Conservation (phyloP, 352 stramenopile genomes). For the Phytophthora palmivora region DNA sequence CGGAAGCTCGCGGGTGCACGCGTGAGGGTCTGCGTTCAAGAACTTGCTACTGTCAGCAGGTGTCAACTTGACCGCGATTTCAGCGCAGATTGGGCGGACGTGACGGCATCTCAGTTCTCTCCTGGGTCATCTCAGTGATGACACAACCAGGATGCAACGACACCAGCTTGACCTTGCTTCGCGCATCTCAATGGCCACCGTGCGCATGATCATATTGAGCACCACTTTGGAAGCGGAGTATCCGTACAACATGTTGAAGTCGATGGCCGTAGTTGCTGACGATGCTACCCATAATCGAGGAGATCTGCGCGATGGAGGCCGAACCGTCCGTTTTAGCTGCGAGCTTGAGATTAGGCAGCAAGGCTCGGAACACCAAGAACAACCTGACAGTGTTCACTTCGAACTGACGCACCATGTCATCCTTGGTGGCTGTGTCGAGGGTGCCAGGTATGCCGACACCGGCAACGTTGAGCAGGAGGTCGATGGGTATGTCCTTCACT, state of each 20-base stretch:
- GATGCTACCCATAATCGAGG: constrained; percentile 4
- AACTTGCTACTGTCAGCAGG: constrained; percentile 1
- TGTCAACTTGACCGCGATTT: constrained; percentile 1
- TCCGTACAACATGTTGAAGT: constrained; percentile 9
- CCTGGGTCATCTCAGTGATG: constrained; percentile 1
- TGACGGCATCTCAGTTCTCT: constrained; percentile 2
- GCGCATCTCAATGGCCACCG: constrained; percentile 10
- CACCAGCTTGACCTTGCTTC: constrained; percentile 6
- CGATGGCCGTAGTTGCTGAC: constrained; percentile 3
- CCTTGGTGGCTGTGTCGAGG: constrained; percentile 9
- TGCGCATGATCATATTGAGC: constrained; percentile 12
- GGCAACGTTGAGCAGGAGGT: constrained; percentile 20
- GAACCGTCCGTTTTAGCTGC: neutral
- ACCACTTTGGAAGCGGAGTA: constrained; percentile 14
- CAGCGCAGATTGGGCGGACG: neutral
- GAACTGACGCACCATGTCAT: constrained; percentile 4
- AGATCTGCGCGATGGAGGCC: constrained; percentile 7
- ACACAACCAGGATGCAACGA: constrained; percentile 6
- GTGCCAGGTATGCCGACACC: constrained; percentile 5
- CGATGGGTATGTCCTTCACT: constrained; percentile 12
- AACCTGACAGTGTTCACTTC: constrained; percentile 11
- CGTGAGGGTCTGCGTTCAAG: constrained; percentile 3
- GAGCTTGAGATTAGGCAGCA: constrained; percentile 9
- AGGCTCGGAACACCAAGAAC: constrained; percentile 3
- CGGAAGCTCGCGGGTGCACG: neutral